phyloP scores from a whole-genome alignment of 2,329 filamentous ascomycete genomes.

The Aaosphaeria arxii region DNA sequence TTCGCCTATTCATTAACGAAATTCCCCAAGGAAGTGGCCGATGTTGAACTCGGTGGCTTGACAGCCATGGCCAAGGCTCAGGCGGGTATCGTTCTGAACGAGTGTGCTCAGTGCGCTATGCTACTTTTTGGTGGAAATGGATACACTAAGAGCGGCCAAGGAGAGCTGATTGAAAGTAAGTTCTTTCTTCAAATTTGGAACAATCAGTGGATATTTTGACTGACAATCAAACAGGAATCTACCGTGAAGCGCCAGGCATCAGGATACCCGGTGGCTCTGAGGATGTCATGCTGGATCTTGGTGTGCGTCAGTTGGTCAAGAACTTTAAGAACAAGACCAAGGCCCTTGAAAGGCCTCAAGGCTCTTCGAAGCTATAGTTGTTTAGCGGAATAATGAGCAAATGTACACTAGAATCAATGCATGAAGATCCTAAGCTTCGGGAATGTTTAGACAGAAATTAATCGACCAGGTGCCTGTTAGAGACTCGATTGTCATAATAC shows the following conservation, averaged over 20 bases:
- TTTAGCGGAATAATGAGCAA: background rate
- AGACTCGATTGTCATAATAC: too few relatives aligned
- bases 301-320: slow-evolving; percentile 68
- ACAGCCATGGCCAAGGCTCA: slow-evolving; percentile 73
- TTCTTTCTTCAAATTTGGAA: slow-evolving; percentile 19
- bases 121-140: slow-evolving; percentile 73
- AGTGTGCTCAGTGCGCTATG: slow-evolving; percentile 67
- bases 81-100: slow-evolving; percentile 67
- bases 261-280: slow-evolving; percentile 66
- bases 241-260: slow-evolving; percentile 61
- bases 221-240: slow-evolving; percentile 49
- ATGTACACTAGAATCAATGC: too few relatives aligned
- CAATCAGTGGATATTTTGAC: background rate
- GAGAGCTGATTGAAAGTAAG: slow-evolving; percentile 68
- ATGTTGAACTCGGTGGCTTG: slow-evolving; percentile 65
- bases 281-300: slow-evolving; percentile 70
- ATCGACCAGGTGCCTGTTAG: too few relatives aligned
- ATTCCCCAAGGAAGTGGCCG: slow-evolving; percentile 57
- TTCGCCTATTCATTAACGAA: slow-evolving; percentile 67
- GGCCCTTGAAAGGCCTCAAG: slow-evolving; percentile 45
- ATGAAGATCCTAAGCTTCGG: too few relatives aligned
- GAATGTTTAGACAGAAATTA: too few relatives aligned
- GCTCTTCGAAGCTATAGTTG: slow-evolving; percentile 43
- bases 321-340: slow-evolving; percentile 61
- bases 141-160: slow-evolving; percentile 66